Evolutionary conservation across 2,329 filamentous ascomycete genomes (phyloP), one percentile per base, ranked within the genome.

Genomic region (Diplodia corticola): DNA sequence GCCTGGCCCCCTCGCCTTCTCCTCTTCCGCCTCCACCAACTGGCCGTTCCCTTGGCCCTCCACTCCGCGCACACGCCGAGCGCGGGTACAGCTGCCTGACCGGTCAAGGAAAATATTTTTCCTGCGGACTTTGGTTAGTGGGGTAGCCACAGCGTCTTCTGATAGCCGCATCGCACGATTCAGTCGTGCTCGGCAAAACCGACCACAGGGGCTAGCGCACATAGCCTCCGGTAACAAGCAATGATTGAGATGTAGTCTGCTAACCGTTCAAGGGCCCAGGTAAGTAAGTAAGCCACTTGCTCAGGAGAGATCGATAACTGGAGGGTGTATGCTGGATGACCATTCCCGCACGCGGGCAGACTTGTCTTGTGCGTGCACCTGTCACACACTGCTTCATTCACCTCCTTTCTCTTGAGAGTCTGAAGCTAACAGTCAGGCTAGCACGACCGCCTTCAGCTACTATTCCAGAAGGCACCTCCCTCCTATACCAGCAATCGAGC

Each of bases 121-220:
- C 2, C 35, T n/a, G 17, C n/a, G 20, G n/a, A 15, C 44, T 61
- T 49, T 61, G 24, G 13, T 49, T 61, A 61, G 57, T 15, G 57
- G 22, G 24, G 37, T 40, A 61, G n/a, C 28, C 44, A 49, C 40
- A 49, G 44, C n/a, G 44, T 12, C 7, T 20, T 49, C 26, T 17
- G n/a, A 28, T 28, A 61, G 26, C 57, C 44, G 57, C 57, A 61
- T 49, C 57, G 44, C 57, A 49, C 40, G 57, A 61, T 49, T 20
- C 57, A 61, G 12, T 46, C 44, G 28, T 22, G 20, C 30, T 61
- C 57, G 57, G 57, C 37, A 50, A 35, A 60, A 26, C 24, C 17
- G 37, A n/a, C 55, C n/a, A 26, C 44, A 60, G 3, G 40, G 9
- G 28, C 40, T 3, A 61, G 22, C 17, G 44, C 40, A 17, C 37